These are phyloP conservation scores for Candida oleophila DNA, from an alignment of 805 yeast species.

Conservation along the genomic window DNA sequence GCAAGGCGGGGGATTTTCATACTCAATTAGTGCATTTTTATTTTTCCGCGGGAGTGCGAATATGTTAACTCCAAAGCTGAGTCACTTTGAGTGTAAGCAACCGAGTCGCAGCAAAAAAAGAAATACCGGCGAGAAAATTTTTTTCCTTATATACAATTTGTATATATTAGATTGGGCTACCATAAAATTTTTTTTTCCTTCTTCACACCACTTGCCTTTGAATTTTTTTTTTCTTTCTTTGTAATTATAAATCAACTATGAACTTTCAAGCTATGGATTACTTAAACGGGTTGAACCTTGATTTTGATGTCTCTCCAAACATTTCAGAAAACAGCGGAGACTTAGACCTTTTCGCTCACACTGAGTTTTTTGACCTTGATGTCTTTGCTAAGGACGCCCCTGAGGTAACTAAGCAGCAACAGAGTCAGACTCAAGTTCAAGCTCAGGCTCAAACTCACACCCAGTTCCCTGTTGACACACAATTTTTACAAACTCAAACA, in stretches of 20 bases:
- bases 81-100: not conserved
- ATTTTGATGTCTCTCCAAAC: slow-evolving; percentile 25
- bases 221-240: not conserved
- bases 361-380: slow-evolving; percentile 42
- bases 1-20: not conserved
- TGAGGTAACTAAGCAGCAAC: slow-evolving; percentile 7
- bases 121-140: not conserved
- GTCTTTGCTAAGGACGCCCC: slow-evolving; percentile 22
- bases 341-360: slow-evolving; percentile 38
- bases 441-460: slow-evolving; percentile 3
- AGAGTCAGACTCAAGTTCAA: slow-evolving; percentile 3
- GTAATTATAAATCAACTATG: slow-evolving; percentile 19
- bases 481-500: not conserved
- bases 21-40: not conserved
- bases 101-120: not conserved
- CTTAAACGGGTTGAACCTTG: slow-evolving; percentile 39
- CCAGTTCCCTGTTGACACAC: not conserved
- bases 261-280: slow-evolving; percentile 43
- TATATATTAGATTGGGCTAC: not conserved
- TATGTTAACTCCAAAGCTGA: not conserved
- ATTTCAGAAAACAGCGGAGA: slow-evolving; percentile 20
- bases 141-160: not conserved
- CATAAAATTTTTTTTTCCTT: not conserved
- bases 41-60: not conserved
- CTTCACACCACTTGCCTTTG: not conserved